Evolutionary conservation across 768 basidiomycete genomes (phyloP), one percentile per base, ranked within the genome.

Genomic region (Chalciporus piperatus): DNA sequence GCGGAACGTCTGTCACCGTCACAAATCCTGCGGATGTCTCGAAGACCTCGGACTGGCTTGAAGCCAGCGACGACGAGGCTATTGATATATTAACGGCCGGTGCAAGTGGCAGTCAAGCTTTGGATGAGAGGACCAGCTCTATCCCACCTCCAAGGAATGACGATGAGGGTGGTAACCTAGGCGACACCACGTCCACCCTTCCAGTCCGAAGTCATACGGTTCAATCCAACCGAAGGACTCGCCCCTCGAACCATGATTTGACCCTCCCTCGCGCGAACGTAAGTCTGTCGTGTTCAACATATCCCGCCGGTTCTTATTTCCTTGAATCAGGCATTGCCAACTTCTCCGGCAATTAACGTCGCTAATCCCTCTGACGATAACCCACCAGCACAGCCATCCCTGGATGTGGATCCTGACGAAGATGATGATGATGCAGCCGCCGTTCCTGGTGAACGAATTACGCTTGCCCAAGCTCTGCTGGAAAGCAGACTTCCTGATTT

Each of bases 11-110:
- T 28, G 60, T 62, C 14, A 60, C 64, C 16, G 63, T 71, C 54
- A 55, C 63, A 13, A 69, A 68, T 43, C 75, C 76, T 62, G 64
- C 72, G 54, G 56, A 55, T 11, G 66, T 81, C 14, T 79, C 68
- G 8, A 85, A 85, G 62, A 73, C 64, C 50, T 78, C 68, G 50
- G 80, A 94, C 60, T 90, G 92, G 91, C 74, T 80, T 49, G 83
- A 89, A 64, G 70, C 80, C 6, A 92, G 89, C 58, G 91, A 93
- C 55, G 91, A 93, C 48, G 91, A 93, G 66, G 91, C 89, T 13
- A 89, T 93, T 48, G 83, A 90, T 59, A 72, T 89, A 38, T 80
- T 92, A 28, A 87, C 91, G 1, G 89, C 91, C 16, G 90, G 83
- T 11, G 76, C 88, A 13, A 89, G 87, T 53, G 90, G 91, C 8